phyloP scores from a whole-genome alignment of 2,329 filamentous ascomycete species.

The Corniculantispora saksenae region DNA sequence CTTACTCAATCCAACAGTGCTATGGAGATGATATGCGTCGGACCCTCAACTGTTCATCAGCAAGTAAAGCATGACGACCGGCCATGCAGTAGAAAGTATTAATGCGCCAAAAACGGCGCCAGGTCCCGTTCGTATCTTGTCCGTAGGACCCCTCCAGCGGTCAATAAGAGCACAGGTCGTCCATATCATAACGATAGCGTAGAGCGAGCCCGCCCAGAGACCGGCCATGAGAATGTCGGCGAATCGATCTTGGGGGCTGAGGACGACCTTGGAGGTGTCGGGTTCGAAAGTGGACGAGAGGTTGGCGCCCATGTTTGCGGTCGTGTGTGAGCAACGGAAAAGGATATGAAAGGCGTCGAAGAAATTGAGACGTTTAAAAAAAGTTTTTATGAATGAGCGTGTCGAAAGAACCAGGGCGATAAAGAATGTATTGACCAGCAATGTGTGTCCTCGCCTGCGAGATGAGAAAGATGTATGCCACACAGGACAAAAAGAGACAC shows the following conservation, averaged over 20 bases:
- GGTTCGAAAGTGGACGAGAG: conserved; percentile 40
- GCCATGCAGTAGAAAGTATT: conserved; percentile 38
- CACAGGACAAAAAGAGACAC: background rate
- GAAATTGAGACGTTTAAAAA: no score
- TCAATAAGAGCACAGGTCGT: conserved; percentile 43
- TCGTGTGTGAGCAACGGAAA: background rate
- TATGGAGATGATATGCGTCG: background rate
- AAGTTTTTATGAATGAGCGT: background rate
- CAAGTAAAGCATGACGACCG: conserved; percentile 38
- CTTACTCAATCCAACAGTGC: background rate
- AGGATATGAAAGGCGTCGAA: background rate
- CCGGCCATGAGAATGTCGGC: conserved; percentile 35
- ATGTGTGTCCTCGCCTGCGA: conserved; percentile 18
- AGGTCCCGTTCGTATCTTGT: conserved; percentile 32
- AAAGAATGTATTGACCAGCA: conserved; percentile 16
- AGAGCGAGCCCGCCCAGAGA: conserved; percentile 38
- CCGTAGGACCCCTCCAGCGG: conserved; percentile 43
- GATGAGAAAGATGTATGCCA: background rate
- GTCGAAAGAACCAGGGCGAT: background rate
- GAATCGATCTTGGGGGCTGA: conserved; percentile 33
- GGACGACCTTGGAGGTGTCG: conserved; percentile 38
- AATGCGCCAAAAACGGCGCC: conserved; percentile 34
- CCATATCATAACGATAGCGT: conserved; percentile 44
- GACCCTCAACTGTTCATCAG: conserved; percentile 21
- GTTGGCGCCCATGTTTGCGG: conserved; percentile 40